Base-by-base conservation (phyloP, 2,329 filamentous ascomycete genomes). In the Diplodia scrobiculata region DNA sequence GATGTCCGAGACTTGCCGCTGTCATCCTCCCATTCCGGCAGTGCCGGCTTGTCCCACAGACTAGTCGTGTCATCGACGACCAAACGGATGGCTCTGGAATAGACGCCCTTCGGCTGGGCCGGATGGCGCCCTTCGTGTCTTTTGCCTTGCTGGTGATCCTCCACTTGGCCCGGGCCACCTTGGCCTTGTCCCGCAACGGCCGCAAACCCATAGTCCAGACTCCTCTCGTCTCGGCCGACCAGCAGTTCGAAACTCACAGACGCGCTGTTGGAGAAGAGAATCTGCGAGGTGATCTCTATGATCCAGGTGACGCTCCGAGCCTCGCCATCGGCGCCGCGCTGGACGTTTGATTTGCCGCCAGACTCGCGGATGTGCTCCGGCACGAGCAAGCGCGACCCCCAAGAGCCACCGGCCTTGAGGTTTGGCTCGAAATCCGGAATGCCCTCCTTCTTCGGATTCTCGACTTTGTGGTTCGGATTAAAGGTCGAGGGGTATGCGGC, bases 361-460 rank as follows among this genome's bases (percentile, higher is more conserved):
- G 81, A 85, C 74, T 89, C 86, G 55, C 91, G 84, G 67, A 95
- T 89, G 69, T 89, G 82, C 65, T 94, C 89, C 0, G 94, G 94
- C 0, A 99, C 88, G 5, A 87, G 83, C 69, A 99, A 84, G 73
- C 88, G 87, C 67, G 91, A 90, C 72, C 88, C 86, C 90, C 93
- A 99, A 53, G 85, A 87, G 6, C 92, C 93, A 34, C 93, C 95
- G 9, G 95, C 93, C 82, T 98, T 98, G 74, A 99, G 85, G 82
- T 97, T 94, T 54, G 95, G 94, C 79, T 99, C 95, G 73, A 95
- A 99, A 72, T 96, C 91, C 17, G 95, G 95, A 1, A 89, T 84
- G 54, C 91, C 91, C 79, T 92, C 88, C 63, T 83, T 83, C 63
- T 87, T 85, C 1, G 89, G 84, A 62, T 89, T 83, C 67, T 88